phyloP scores from a whole-genome alignment of 805 yeast species.

The Candida manassasensis region DNA sequence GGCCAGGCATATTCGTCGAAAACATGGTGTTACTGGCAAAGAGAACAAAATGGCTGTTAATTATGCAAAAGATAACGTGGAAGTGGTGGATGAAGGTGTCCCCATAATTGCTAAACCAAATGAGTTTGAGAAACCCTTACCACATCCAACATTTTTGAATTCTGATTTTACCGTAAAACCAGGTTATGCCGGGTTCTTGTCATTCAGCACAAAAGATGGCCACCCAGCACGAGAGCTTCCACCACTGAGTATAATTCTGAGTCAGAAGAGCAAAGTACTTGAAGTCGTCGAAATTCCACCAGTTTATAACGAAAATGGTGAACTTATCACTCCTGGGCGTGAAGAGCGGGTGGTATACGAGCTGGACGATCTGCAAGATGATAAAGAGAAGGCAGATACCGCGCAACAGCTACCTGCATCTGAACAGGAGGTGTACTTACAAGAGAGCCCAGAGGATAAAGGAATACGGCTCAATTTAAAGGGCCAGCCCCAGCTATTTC shows the following conservation, averaged over 20 bases:
- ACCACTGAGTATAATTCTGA: slow-evolving; percentile 4
- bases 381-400: no score
- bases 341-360: slow-evolving; percentile 1
- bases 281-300: slow-evolving; percentile 12
- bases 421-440: no score
- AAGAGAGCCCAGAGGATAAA: no score
- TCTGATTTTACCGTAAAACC: slow-evolving; percentile 26
- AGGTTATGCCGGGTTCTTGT: slow-evolving; percentile 26
- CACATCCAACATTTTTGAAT: slow-evolving; percentile 28
- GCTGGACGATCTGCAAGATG: slow-evolving; percentile 7
- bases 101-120: slow-evolving; percentile 10
- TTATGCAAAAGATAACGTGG: slow-evolving; percentile 40
- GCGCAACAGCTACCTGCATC: no score
- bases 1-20: slow-evolving; percentile 40
- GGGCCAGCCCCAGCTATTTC: no score
- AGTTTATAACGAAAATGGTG: slow-evolving; percentile 3
- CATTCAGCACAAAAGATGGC: slow-evolving; percentile 20
- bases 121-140: slow-evolving; percentile 19
- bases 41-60: slow-evolving; percentile 42
- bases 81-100: slow-evolving; percentile 28
- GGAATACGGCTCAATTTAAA: no score
- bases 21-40: slow-evolving; percentile 41
- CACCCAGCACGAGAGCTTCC: slow-evolving; percentile 3
- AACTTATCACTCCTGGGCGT: not conserved
- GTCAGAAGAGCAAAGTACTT: slow-evolving; percentile 8